Evolutionary conservation across 371 early-diverging fungal genomes (phyloP).

Genomic region (Mortierella sp.): DNA sequence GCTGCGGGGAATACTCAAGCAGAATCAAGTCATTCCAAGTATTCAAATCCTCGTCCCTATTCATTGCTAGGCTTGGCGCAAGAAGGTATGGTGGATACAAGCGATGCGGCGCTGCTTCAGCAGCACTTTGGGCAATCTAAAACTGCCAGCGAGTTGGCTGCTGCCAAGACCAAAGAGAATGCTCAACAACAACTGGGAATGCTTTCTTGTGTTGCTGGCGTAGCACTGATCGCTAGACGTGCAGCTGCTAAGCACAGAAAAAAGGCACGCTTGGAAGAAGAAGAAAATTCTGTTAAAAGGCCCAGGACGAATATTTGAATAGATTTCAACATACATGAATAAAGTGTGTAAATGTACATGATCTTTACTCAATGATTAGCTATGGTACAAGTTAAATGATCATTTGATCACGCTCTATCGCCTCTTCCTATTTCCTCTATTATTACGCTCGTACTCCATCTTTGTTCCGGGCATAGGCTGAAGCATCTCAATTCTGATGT

Average conservation of each 20-base stretch:
- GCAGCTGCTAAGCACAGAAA: conserved; percentile 22
- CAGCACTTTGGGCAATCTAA: conserved; percentile 7
- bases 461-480: conserved; percentile 50
- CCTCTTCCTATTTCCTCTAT: conserved; percentile 21
- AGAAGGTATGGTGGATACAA: conserved; percentile 14
- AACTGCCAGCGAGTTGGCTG: not conserved
- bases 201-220: conserved; percentile 19
- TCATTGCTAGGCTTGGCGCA: not conserved
- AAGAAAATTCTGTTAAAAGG: not conserved
- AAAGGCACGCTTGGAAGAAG: conserved; percentile 4
- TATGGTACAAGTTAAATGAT: not conserved
- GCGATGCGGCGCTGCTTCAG: conserved; percentile 18
- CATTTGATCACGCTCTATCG: conserved; percentile 9
- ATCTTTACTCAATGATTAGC: not conserved
- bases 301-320: not conserved
- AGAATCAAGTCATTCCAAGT: not conserved
- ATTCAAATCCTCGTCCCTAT: not conserved
- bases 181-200: conserved; percentile 16
- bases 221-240: conserved; percentile 20
- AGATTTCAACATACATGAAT: not conserved
- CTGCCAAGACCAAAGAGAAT: not conserved
- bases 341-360: conserved; percentile 6
- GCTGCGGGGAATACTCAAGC: too few species aligned
- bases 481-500: conserved; percentile 51
- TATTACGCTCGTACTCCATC: conserved; percentile 13